Conservation (phyloP, 768 basidiomycete species). For the Leccinellum luteum region DNA sequence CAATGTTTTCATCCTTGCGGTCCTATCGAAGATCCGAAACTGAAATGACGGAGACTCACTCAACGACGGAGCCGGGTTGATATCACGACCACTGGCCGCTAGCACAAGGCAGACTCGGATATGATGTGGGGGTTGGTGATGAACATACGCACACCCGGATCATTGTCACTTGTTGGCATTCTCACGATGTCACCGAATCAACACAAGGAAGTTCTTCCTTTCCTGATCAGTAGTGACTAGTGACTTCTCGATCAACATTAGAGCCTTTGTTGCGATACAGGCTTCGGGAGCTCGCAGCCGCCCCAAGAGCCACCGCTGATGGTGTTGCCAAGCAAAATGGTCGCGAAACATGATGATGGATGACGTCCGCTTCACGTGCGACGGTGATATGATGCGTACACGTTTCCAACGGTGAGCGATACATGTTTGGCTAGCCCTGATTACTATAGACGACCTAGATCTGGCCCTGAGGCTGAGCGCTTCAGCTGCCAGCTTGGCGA, state of each 20-base stretch:
- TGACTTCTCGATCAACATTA: neutral
- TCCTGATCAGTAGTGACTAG: too few species aligned
- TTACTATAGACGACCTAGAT: neutral
- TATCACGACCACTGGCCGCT: too few species aligned
- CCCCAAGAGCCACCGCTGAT: neutral
- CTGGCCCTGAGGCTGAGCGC: neutral
- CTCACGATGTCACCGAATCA: neutral
- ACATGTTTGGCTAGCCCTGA: conserved; percentile 11
- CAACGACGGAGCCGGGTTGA: neutral
- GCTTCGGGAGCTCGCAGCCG: neutral
- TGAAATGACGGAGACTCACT: neutral
- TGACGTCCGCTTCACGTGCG: neutral
- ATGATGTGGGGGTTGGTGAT: neutral
- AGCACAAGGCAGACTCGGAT: neutral
- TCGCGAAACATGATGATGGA: neutral
- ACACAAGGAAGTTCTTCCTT: neutral
- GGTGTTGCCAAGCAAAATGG: neutral
- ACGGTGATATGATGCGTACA: neutral
- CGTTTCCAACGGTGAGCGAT: neutral
- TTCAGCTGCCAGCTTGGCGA: neutral
- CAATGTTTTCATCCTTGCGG: conserved; percentile 20
- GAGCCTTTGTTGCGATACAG: neutral
- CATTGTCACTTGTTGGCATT: too few species aligned
- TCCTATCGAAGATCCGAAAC: neutral
- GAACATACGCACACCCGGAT: too few species aligned